Evolutionary conservation across 345 rosid species (phyloP).

Genomic region (Hibiscus mutabilis): DNA sequence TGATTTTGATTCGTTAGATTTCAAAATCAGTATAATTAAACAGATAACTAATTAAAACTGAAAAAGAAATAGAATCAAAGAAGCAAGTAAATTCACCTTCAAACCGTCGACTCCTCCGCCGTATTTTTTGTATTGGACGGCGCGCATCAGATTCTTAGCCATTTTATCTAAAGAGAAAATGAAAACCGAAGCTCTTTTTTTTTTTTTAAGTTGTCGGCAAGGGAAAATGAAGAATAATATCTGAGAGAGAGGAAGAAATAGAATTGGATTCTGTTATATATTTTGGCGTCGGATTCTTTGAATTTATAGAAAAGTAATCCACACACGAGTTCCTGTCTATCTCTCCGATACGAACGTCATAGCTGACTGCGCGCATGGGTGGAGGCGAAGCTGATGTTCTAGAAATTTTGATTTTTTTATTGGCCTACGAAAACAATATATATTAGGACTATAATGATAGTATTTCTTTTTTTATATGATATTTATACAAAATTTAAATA

Average conservation of each 20-base stretch:
- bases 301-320: neutral
- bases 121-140: conserved; percentile 28
- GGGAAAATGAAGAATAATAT: neutral
- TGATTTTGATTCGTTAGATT: too few relatives aligned
- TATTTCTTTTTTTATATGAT: too few relatives aligned
- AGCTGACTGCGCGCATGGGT: neutral
- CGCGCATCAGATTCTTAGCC: conserved; percentile 39
- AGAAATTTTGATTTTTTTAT: neutral
- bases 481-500: too few relatives aligned
- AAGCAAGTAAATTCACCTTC: conserved; percentile 21
- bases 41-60: too few relatives aligned
- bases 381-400: neutral
- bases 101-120: conserved; percentile 47
- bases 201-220: neutral
- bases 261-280: neutral
- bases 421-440: too few relatives aligned
- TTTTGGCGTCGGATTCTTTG: neutral
- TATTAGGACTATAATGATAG: too few relatives aligned
- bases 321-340: neutral
- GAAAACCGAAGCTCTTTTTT: neutral
- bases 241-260: neutral
- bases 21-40: too few relatives aligned
- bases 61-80: neutral
- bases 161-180: neutral
- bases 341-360: neutral